Conservation (phyloP, 2,329 filamentous ascomycete species). For the Orbilia brochopaga region DNA sequence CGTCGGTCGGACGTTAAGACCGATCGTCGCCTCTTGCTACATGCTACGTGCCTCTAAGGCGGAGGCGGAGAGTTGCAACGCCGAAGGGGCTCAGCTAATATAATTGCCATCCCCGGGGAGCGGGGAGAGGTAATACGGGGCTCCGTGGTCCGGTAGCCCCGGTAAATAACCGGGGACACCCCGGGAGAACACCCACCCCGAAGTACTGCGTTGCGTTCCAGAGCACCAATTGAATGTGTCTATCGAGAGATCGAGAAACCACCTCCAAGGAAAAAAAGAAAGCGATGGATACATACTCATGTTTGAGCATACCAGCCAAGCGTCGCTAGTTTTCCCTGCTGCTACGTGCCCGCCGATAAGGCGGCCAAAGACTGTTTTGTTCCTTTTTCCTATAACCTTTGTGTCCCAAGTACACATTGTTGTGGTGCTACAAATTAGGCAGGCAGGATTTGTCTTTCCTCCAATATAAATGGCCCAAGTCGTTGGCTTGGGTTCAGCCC, state of each 20-base stretch:
- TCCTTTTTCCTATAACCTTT: constrained; percentile 32
- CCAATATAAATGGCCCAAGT: constrained; percentile 40
- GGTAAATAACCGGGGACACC: no score
- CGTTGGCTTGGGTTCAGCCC: constrained; percentile 43
- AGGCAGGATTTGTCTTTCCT: constrained; percentile 37
- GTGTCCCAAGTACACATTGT: no score
- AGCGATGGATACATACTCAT: constrained; percentile 19
- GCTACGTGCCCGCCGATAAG: constrained; percentile 49
- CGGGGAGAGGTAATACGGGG: not conserved
- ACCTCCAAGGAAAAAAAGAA: constrained; percentile 18
- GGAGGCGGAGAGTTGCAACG: constrained; percentile 40
- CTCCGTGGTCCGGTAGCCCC: not conserved
- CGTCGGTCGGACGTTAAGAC: constrained; percentile 32
- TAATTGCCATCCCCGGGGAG: not conserved
- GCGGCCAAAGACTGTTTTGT: constrained; percentile 24
- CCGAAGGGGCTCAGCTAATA: constrained; percentile 17
- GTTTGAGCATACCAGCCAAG: not conserved
- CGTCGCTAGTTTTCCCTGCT: constrained; percentile 7
- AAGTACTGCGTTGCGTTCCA: no score
- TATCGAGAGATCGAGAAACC: constrained; percentile 11
- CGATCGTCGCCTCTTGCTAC: constrained; percentile 24
- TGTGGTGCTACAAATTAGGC: constrained; percentile 44
- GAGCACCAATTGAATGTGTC: no score
- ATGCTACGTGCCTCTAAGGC: constrained; percentile 12
- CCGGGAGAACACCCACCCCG: no score